Percentiles rank a stretch among this genome's conserved stretches.
phyloP scores from a whole-genome alignment of 257 asterid genomes.

The Fraxinus pennsylvanica region DNA sequence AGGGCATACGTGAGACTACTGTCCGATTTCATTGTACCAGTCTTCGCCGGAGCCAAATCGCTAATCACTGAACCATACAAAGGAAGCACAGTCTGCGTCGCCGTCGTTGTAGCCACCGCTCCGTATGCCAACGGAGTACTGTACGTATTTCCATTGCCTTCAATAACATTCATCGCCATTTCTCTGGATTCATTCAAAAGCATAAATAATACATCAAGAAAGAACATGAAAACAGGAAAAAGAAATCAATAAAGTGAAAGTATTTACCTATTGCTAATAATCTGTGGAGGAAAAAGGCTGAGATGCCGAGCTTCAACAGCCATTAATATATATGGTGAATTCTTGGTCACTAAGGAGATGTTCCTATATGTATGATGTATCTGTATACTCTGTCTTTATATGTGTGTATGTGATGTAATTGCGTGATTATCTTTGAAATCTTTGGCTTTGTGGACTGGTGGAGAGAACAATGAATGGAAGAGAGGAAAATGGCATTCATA shows the following conservation, averaged over 20 bases:
- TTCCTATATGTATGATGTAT: neutral
- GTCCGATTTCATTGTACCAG: conserved; percentile 41
- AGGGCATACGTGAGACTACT: conserved; percentile 43
- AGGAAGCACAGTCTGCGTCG: conserved; percentile 30
- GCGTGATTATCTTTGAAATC: too few species aligned
- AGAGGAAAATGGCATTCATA: conserved; percentile 7
- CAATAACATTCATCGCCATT: conserved; percentile 24
- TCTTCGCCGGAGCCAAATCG: conserved; percentile 24
- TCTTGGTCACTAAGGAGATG: neutral
- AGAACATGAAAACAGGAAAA: neutral
- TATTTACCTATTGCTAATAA: conserved; percentile 33
- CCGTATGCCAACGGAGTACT: conserved; percentile 28
- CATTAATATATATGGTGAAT: conserved; percentile 21
- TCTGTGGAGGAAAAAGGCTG: conserved; percentile 40
- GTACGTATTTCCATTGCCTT: conserved; percentile 27
- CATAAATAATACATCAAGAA: neutral
- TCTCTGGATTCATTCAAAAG: conserved; percentile 33
- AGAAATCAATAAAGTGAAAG: neutral
- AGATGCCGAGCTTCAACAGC: conserved; percentile 55
- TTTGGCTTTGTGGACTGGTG: conserved; percentile 7
- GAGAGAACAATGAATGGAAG: conserved; percentile 13
- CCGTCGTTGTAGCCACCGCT: conserved; percentile 22
- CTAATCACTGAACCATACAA: conserved; percentile 33
- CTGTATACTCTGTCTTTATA: neutral
- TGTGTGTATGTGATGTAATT: neutral